Evolutionary conservation across 1,284 basidiomycete genomes (phyloP), one percentile per base, ranked within the genome.

Genomic region (Athelia sp.): DNA sequence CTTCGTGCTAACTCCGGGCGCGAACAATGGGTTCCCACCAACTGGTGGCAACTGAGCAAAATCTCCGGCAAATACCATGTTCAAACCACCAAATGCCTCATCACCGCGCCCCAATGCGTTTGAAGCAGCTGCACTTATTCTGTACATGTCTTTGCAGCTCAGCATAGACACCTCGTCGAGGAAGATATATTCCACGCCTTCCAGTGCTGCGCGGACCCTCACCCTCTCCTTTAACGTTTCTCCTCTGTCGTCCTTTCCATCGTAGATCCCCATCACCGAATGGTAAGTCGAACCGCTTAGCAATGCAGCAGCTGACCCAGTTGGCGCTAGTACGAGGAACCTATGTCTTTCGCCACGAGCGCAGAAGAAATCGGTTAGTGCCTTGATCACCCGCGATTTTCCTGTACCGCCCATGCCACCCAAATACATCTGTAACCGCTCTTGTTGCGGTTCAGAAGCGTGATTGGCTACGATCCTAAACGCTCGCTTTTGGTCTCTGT

Each of bases 271-370:
- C 17, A 72, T 56, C 8, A 59, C 52, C 0, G 57, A 67, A 54
- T 74, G 71, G 47, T 72, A 71, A 1, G 70, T 74, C 0, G 62
- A 64, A 0, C 71, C 70, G n/a, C 55, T 59, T 3, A 74, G 51
- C 0, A 70, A 42, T 0, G 65, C 58, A 11, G 71, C 71, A 8
- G 68, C 66, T 31, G 56, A 50, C 2, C 67, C 65, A 4, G 68
- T 71, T 2, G 67, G 66, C 3, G 64, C 66, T 13, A 65, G 48
- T 2, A 57, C 36, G 3, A 62, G 31, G 34, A 69, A 59, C 13
- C 55, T 22, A 46, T 66, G 52, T 2, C 21, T 19, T 38, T 61
- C 54, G 1, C 55, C 45, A 3, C 57, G 21, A 11, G n/a, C 9
- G 2, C 34, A 29, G 46, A 66, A 61, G 15, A 61, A 61, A 1